Percentiles rank a stretch among this genome's conserved stretches.
Evolutionary conservation across 371 early-diverging fungal genomes (phyloP).

Genomic region (Rhizoclosmatium hyalinum): DNA sequence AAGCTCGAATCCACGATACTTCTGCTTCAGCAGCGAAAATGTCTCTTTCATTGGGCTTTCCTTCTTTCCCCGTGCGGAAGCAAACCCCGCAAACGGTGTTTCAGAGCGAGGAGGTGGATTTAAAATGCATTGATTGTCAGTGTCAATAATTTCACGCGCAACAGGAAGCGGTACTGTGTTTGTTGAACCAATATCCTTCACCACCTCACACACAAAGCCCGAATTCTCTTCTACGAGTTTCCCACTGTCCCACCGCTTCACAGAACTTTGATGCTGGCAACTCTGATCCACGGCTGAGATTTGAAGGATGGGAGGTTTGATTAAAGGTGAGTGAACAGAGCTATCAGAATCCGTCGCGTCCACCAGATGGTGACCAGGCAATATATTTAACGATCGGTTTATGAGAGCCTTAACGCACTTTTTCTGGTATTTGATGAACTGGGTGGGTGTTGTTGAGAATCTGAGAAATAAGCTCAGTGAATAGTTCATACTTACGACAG

Average conservation of each 20-base stretch:
- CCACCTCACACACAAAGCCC: not conserved
- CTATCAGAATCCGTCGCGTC: not conserved
- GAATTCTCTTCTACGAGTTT: not conserved
- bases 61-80: not conserved
- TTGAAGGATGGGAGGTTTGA: not conserved
- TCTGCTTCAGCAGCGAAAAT: not conserved
- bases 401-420: not conserved
- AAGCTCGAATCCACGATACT: not conserved
- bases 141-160: not conserved
- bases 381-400: not conserved
- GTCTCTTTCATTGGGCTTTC: not conserved
- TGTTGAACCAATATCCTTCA: not conserved
- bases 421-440: conserved; percentile 5
- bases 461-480: not conserved
- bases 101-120: not conserved
- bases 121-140: not conserved
- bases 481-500: not conserved
- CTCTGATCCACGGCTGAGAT: not conserved
- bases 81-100: not conserved
- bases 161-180: not conserved
- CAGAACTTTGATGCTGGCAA: not conserved
- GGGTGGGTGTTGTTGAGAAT: not conserved
- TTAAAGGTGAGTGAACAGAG: not conserved
- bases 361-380: not conserved
- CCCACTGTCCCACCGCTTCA: conserved; percentile 2